Conservation (phyloP, 1,139 yeast genomes). For the Debaryomyces singareniensis region DNA sequence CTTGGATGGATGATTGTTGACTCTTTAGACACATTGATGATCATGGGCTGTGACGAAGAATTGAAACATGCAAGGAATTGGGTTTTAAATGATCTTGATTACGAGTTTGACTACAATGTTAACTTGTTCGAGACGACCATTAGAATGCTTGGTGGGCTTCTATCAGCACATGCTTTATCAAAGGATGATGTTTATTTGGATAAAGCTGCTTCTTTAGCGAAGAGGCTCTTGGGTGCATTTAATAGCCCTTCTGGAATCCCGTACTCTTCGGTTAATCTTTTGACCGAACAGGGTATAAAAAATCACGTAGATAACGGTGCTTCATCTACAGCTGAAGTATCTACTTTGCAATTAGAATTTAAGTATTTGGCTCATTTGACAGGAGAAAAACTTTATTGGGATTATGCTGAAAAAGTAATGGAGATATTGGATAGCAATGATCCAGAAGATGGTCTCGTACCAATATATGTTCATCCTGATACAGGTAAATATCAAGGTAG, state of each 20-base stretch:
- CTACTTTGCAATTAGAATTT: constrained; percentile 84
- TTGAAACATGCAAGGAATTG: constrained; percentile 62
- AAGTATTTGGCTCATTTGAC: constrained; percentile 77
- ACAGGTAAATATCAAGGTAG: constrained; percentile 63
- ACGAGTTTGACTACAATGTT: constrained; percentile 60
- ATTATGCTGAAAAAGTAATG: constrained; percentile 68
- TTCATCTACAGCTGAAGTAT: constrained; percentile 83
- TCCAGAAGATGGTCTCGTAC: constrained; percentile 74
- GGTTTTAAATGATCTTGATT: constrained; percentile 53
- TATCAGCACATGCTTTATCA: constrained; percentile 74
- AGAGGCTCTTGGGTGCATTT: constrained; percentile 62
- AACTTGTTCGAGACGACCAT: constrained; percentile 91
- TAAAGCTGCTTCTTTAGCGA: constrained; percentile 71
- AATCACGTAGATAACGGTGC: constrained; percentile 61
- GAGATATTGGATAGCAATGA: constrained; percentile 48
- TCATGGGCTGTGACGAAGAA: constrained; percentile 73
- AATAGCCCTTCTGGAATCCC: constrained; percentile 65
- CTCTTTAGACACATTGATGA: constrained; percentile 72
- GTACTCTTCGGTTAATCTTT: constrained; percentile 69
- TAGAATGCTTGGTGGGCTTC: constrained; percentile 86
- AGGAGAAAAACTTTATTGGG: constrained; percentile 77
- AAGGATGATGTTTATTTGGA: constrained; percentile 66
- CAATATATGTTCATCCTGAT: constrained; percentile 72
- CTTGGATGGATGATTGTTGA: constrained; percentile 96
- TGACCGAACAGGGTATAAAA: constrained; percentile 52